Evolutionary conservation across 140 eudicot genomes (phyloP).

Genomic region (Senecio squalidus): DNA sequence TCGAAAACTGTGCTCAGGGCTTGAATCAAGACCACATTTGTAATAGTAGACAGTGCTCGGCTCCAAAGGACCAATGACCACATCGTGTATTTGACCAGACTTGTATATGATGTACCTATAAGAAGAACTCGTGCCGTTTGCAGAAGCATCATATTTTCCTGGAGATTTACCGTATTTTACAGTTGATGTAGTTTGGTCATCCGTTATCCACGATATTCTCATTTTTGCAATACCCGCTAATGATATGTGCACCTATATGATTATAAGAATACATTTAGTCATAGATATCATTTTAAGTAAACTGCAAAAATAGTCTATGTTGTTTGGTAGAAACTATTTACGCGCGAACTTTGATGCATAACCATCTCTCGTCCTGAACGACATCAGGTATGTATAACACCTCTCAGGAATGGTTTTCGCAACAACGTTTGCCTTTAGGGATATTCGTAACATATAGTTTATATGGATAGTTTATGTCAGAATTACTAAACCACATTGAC

Average conservation of each 20-base stretch:
- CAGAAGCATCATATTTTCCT: slow-evolving; percentile 22
- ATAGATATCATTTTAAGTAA: no score
- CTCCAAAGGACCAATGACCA: slow-evolving; percentile 58
- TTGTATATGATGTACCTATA: slow-evolving; percentile 35
- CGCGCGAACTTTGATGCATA: no score
- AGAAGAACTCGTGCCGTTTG: slow-evolving; percentile 37
- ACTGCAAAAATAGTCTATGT: no score
- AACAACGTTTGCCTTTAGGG: no score
- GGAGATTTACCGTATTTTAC: slow-evolving; percentile 52
- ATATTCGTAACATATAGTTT: no score
- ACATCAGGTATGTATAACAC: no score
- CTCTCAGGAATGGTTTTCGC: no score
- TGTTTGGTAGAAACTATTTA: no score
- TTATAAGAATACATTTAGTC: not conserved
- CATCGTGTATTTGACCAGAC: slow-evolving; percentile 65
- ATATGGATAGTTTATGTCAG: no score
- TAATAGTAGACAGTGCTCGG: slow-evolving; percentile 59
- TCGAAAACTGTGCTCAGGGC: slow-evolving; percentile 43
- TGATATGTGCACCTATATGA: slow-evolving; percentile 58
- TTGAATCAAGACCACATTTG: slow-evolving; percentile 39
- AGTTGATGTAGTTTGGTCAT: slow-evolving; percentile 31
- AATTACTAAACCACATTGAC: no score
- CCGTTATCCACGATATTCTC: slow-evolving; percentile 76
- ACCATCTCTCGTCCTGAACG: no score
- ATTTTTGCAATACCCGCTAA: slow-evolving; percentile 42